A percentile compares a stretch with the other conserved stretches of the same genome.
phyloP scores from a whole-genome alignment of 768 basidiomycete genomes.

The Lactarius quietus region DNA sequence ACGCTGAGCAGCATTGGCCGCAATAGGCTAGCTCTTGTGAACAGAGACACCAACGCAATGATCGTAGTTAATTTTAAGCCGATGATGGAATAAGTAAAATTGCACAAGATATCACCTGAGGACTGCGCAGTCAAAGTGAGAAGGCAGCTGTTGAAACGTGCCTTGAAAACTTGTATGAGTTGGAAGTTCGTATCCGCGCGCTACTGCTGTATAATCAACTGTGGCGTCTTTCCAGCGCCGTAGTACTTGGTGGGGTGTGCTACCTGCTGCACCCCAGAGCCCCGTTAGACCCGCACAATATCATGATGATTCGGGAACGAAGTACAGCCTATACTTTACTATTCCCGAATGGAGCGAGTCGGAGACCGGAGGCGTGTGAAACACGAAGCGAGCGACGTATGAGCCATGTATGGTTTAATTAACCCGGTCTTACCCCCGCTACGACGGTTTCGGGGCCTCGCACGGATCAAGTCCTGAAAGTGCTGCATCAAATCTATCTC shows the following conservation, averaged over 20 bases:
- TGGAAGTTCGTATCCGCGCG: no score
- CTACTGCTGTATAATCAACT: not conserved
- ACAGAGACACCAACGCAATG: not conserved
- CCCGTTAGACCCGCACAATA: no score
- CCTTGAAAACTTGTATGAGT: not conserved
- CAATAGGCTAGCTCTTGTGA: constrained; percentile 12
- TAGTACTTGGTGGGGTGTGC: no score
- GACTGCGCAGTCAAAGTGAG: no score
- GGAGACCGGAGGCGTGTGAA: not conserved
- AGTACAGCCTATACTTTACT: no score
- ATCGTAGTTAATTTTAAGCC: constrained; percentile 12
- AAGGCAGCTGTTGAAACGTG: not conserved
- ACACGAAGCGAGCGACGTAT: not conserved
- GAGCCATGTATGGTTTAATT: not conserved
- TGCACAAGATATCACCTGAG: not conserved
- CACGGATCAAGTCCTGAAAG: not conserved
- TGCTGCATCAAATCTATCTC: not conserved
- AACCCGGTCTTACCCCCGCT: not conserved
- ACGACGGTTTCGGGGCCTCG: not conserved
- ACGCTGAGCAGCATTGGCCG: constrained; percentile 9
- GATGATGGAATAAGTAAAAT: constrained; percentile 8
- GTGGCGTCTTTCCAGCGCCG: not conserved
- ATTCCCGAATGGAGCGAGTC: no score
- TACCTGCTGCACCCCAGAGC: no score
- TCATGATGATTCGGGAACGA: no score